Base-by-base conservation (phyloP, 768 basidiomycete genomes). In the Phylloporus sp. region DNA sequence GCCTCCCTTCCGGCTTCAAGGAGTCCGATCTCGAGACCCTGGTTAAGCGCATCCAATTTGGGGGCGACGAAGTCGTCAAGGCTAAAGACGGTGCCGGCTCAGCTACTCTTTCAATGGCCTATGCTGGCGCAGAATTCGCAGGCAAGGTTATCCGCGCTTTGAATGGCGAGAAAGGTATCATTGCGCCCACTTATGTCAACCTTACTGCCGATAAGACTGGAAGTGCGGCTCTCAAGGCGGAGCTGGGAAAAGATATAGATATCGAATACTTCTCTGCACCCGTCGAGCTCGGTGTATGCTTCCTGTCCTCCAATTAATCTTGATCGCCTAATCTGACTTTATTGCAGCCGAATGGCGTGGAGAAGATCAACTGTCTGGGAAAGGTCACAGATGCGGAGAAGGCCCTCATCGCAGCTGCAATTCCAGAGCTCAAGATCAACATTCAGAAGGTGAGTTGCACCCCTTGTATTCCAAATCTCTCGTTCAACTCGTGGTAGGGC, bases 41-140 rank as follows among this genome's bases (percentile, higher is more conserved):
- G 40, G 74, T 88, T 38, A 76, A 90, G 46, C 86, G 90, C 55
- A 90, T 96, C 59, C 93, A 95, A 67, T 96, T 89, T 61, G 94
- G 94, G 46, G 94, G 93, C 48, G 94, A 96, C 58, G 94, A 98
- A 71, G 94, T 98, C 61, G 95, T 98, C 65, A 88, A 96, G 72
- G 96, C 96, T 35, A 99, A 99, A 75, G 86, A 90, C 59, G 84
- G 84, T 47, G 67, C 75, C 42, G 96, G 96, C 36, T 93, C 90
- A 26, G 94, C 94, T 9, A 96, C 93, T n/a, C 80, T 95, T 47
- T 92, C 90, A 27, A 97, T 97, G 93, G 92, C 92, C 1, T 91
- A 86, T 58, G 90, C 95, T 42, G 95, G 93, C 48, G 89, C 88
- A 40, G 84, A 91, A 69, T 98, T 98, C 61, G 80, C 91, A 23